Evolutionary conservation across 2,329 filamentous ascomycete genomes (phyloP), one percentile per base, ranked within the genome.

Genomic region (Paecilomyces formosus): DNA sequence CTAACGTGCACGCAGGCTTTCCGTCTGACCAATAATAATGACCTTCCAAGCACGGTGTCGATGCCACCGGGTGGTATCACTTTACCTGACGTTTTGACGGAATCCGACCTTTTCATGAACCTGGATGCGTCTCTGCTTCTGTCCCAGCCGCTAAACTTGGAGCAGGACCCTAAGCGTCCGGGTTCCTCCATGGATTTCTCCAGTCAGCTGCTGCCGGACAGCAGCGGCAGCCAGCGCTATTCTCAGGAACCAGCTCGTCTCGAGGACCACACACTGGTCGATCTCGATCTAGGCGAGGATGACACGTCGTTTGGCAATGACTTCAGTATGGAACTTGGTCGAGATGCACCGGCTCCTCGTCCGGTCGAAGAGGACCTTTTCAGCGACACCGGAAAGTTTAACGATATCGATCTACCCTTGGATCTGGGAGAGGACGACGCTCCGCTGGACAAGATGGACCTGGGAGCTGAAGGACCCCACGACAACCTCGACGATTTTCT

Each of bases 11-110:
- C 56, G 8, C 62, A 96, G 93, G 93, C 94, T 50, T 99, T 97
- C 78, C 89, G 92, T 60, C 90, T 93, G 21, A 90, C 86, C 54
- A 93, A 93, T 64, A 97, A 97, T 76, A 95, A 97, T 71, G 94
- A 99, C 75, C 84, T 97, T 66, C 90, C 92, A n/a, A 83, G 86
- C 55, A 90, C 89, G 68, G 81, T 93, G 15, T 88, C 90, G 67
- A 82, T 89, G 63, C 88, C 90, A 30, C 88, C 92, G 54, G 90
- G 92, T 72, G 88, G 91, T 28, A 84, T 97, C 63, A 89, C 93
- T 68, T 83, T 99, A 57, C 92, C 92, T 6, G 94, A 99, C 78
- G 88, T 88, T 57, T 89, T 99, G 65, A 97, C 94, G 11, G 92
- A 95, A 62, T 89, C 94, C 61, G 94, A 99, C 71, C 82, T 96